Percentiles rank a stretch among this genome's conserved stretches.
These are phyloP conservation scores for Phoma herbarum DNA, from an alignment of 2,329 filamentous ascomycete genomes.

Conservation along the genomic window DNA sequence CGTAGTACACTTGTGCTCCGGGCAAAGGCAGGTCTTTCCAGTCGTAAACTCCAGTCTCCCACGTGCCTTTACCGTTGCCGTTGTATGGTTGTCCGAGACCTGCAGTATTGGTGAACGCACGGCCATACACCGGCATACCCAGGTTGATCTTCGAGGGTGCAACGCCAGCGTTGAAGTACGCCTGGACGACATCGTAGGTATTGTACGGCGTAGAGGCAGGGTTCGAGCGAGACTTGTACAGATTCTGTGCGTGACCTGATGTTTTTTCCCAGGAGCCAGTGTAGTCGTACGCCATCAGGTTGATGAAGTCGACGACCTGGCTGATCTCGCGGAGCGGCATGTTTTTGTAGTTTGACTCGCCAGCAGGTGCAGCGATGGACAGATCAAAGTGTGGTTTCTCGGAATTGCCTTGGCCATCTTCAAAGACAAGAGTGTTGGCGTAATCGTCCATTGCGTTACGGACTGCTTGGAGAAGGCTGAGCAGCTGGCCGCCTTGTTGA, in stretches of 20 bases:
- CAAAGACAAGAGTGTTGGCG: constrained; percentile 43
- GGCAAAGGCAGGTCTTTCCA: constrained; percentile 82
- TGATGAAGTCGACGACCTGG: constrained; percentile 58
- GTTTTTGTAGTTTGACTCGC: constrained; percentile 54
- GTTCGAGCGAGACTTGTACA: constrained; percentile 67
- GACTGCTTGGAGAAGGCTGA: constrained; percentile 52
- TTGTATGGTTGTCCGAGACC: constrained; percentile 74
- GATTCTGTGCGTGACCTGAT: constrained; percentile 82
- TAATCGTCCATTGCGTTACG: constrained; percentile 54
- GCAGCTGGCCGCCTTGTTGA: constrained; percentile 52
- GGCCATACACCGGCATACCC: constrained; percentile 92
- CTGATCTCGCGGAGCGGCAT: constrained; percentile 55
- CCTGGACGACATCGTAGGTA: constrained; percentile 73
- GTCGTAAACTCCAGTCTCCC: constrained; percentile 82
- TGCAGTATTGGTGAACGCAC: constrained; percentile 80
- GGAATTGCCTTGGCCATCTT: constrained; percentile 21
- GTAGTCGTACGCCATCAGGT: constrained; percentile 62
- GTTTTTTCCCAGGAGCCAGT: constrained; percentile 80
- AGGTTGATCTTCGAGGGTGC: constrained; percentile 77
- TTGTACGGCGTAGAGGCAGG: constrained; percentile 79
- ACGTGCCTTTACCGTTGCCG: constrained; percentile 80
- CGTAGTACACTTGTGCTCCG: constrained; percentile 70
- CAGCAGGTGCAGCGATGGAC: constrained; percentile 56
- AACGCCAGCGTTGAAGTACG: constrained; percentile 72
- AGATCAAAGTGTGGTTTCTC: constrained; percentile 54